A percentile compares a stretch with the other conserved stretches of the same genome.
These are phyloP conservation scores for Hypericum androsaemum DNA, from an alignment of 345 rosid genomes.

Conservation along the genomic window DNA sequence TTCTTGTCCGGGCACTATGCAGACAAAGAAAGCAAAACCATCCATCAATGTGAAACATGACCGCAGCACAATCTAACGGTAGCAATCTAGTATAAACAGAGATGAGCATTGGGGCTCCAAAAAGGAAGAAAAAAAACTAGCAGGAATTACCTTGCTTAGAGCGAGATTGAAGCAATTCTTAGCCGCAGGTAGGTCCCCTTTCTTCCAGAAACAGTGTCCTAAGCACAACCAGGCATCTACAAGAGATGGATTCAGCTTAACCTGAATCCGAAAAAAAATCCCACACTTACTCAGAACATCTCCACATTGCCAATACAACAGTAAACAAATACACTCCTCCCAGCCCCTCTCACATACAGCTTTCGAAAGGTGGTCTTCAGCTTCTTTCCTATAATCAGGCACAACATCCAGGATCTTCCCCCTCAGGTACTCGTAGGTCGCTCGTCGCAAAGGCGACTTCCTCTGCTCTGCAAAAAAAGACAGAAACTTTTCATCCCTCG, in stretches of 20 bases:
- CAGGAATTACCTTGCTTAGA: slow-evolving; percentile 42
- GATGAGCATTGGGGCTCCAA: not conserved
- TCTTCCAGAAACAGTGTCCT: slow-evolving; percentile 74
- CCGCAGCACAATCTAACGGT: not conserved
- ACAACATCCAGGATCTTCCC: slow-evolving; percentile 61
- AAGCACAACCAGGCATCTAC: slow-evolving; percentile 69
- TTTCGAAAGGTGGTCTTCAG: slow-evolving; percentile 74
- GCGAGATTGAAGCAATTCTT: slow-evolving; percentile 67
- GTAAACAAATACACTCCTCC: slow-evolving; percentile 8
- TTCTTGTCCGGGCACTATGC: slow-evolving; percentile 57
- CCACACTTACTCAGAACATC: slow-evolving; percentile 8
- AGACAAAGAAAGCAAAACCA: slow-evolving; percentile 7
- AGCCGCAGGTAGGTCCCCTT: slow-evolving; percentile 58
- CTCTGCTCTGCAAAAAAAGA: slow-evolving; percentile 34
- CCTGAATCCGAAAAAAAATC: slow-evolving; percentile 31
- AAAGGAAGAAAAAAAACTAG: not conserved
- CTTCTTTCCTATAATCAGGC: slow-evolving; percentile 64
- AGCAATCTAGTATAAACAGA: not conserved
- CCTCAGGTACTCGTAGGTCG: slow-evolving; percentile 42
- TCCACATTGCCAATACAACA: slow-evolving; percentile 4
- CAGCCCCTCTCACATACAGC: slow-evolving; percentile 33
- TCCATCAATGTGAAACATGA: not conserved
- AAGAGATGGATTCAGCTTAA: slow-evolving; percentile 69
- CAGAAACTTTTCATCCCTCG: not conserved
- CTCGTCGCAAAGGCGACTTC: slow-evolving; percentile 41